Evolutionary conservation across 169 alveolate genomes (phyloP).

Genomic region (Plasmodium relictum): DNA sequence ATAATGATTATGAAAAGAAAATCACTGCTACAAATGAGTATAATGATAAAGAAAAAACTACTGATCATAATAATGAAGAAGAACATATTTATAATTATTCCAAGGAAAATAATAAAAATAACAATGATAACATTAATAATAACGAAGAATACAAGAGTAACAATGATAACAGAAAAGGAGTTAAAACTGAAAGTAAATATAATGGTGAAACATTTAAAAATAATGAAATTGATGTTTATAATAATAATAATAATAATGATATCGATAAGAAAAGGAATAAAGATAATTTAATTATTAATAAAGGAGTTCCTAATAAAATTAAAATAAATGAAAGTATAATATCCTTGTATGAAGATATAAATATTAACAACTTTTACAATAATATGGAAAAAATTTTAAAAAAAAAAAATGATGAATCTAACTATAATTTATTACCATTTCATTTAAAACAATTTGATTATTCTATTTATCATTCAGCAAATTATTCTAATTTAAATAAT

Average conservation of each 20-base stretch:
- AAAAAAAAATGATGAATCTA: not conserved
- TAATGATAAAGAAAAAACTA: not conserved
- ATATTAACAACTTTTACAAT: conserved; percentile 16
- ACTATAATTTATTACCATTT: conserved; percentile 9
- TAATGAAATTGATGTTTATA: not conserved
- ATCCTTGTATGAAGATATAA: conserved; percentile 27
- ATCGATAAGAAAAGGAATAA: not conserved
- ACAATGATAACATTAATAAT: not conserved
- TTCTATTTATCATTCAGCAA: conserved; percentile 44
- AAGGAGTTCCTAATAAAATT: not conserved
- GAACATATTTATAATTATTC: not conserved
- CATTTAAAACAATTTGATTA: conserved; percentile 13
- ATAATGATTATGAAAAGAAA: not conserved
- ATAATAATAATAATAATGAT: not conserved
- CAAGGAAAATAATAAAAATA: not conserved
- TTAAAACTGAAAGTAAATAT: not conserved
- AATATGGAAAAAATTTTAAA: conserved; percentile 12
- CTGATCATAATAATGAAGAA: not conserved
- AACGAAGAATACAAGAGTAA: not conserved
- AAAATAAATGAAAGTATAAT: not conserved
- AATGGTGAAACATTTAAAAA: not conserved
- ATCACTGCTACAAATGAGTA: not conserved
- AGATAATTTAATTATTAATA: not conserved
- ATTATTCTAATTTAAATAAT: conserved; percentile 43
- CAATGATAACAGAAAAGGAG: not conserved